phyloP scores from a whole-genome alignment of 768 basidiomycete species.

The Tephrocybe rancida region DNA sequence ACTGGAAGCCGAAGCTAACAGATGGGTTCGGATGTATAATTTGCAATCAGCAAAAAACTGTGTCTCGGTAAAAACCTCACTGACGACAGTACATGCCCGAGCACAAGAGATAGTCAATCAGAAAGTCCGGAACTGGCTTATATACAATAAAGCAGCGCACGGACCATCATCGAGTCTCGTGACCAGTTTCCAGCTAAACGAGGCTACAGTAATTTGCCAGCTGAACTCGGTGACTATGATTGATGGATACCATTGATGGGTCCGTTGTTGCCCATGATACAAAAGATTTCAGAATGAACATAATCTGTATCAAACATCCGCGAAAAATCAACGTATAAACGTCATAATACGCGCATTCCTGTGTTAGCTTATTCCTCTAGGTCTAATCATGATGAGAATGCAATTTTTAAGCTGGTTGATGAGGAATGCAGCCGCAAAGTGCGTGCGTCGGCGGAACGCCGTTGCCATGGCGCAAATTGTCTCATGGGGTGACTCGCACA shows the following conservation, averaged over 20 bases:
- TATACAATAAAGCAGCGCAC: slow-evolving; percentile 51
- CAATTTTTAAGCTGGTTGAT: neutral
- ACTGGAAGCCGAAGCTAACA: slow-evolving; percentile 85
- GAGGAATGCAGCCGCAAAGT: neutral
- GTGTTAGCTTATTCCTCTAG: neutral
- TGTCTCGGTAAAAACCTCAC: slow-evolving; percentile 96
- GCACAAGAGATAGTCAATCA: slow-evolving; percentile 78
- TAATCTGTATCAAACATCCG: neutral
- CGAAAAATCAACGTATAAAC: neutral
- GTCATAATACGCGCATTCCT: neutral
- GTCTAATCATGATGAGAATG: neutral
- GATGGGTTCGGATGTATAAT: slow-evolving; percentile 97
- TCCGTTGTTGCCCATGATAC: too few species aligned
- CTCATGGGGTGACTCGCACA: neutral
- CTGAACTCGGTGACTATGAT: too few species aligned
- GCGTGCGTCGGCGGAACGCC: neutral
- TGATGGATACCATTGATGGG: too few species aligned
- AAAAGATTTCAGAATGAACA: neutral
- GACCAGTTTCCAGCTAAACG: neutral
- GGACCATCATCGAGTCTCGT: slow-evolving; percentile 42
- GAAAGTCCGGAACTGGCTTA: slow-evolving; percentile 23
- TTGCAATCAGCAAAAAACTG: slow-evolving; percentile 97
- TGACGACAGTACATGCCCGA: slow-evolving; percentile 94
- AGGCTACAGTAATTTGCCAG: too few species aligned
- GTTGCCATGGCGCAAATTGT: slow-evolving; percentile 3